Conservation (phyloP, 768 basidiomycete genomes). For the Cyclocybe aegerita region DNA sequence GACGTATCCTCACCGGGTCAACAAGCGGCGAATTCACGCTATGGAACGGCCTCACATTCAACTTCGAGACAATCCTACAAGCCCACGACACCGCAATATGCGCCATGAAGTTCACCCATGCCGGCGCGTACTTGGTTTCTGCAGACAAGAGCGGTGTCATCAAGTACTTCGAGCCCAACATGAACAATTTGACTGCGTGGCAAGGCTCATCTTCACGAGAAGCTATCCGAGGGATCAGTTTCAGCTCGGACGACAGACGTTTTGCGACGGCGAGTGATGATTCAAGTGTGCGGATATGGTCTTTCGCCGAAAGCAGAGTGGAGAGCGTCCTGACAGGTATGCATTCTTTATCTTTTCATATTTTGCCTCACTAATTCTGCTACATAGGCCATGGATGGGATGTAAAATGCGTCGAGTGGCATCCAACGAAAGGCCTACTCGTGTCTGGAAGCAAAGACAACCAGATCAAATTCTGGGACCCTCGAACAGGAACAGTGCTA, state of each 20-base stretch:
- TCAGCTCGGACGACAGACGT: slow-evolving; percentile 87
- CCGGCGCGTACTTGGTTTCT: slow-evolving; percentile 90
- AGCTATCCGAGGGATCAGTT: slow-evolving; percentile 87
- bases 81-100: slow-evolving; percentile 96
- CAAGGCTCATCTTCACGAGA: slow-evolving; percentile 85
- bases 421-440: slow-evolving; percentile 92
- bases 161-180: slow-evolving; percentile 99
- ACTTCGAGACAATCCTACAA: slow-evolving; percentile 99
- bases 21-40: slow-evolving; percentile 97
- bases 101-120: slow-evolving; percentile 86
- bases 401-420: slow-evolving; percentile 98
- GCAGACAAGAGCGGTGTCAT: slow-evolving; percentile 92
- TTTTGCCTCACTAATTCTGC: neutral
- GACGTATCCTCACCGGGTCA: slow-evolving; percentile 91
- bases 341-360: slow-evolving; percentile 8
- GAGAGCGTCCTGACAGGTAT: slow-evolving; percentile 85
- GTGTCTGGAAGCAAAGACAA: slow-evolving; percentile 98
- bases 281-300: slow-evolving; percentile 93
- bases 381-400: slow-evolving; percentile 96
- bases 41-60: slow-evolving; percentile 99
- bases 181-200: slow-evolving; percentile 97
- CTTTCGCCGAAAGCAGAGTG: slow-evolving; percentile 86
- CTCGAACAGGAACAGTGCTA: slow-evolving; percentile 85
- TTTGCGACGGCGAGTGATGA: slow-evolving; percentile 98
- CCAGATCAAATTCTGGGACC: slow-evolving; percentile 99